Evolutionary conservation across 306 rosid genomes (phyloP), one percentile per base, ranked within the genome.

Genomic region (Cajanus cajan): DNA sequence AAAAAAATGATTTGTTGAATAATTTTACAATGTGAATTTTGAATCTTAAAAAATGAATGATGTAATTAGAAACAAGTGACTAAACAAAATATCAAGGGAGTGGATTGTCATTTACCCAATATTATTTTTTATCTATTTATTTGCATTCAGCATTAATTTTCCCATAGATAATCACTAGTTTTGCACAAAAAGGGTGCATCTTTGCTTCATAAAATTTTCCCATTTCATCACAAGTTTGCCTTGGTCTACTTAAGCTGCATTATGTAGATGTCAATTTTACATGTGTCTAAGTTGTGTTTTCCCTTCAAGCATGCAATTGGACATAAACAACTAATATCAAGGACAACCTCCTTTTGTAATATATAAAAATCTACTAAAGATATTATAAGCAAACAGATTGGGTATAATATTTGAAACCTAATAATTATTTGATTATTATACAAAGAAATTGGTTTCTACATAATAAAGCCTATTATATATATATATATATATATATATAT

Each of bases 211-310:
- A 68, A 44, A 68, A 14, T 13, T 43, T 0, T 15, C 21, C 57
- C 22, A 24, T 68, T 44, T 68, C 54, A 22, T 68, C 34, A 11
- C 3, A 31, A 1, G 14, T 4, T 43, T 68, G 39, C 22, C 24
- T 7, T 24, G 5, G 8, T 68, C 19, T 61, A 87, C 72, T 44
- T 67, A 89, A 88, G 87, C 8, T 70, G 48, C 18, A 48, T 3
- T 31, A 11, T 39, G 25, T 0, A 22, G 73, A 43, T 4, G 50
- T 21, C 74, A 1, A 1, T 13, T 9, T 80, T 84, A 18, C 45
- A 71, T 62, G 83, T 86, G 25, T 84, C 2, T 82, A 13, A 68
- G 82, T 58, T 36, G 68, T 21, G 84, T 83, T 72, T 24, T 15
- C 36, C 5, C 65, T 16, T 72, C 36, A 72, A 54, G 18, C 31